Evolutionary conservation across 306 rosid genomes (phyloP), one percentile per base, ranked within the genome.

Genomic region (Carpinus fangiana): DNA sequence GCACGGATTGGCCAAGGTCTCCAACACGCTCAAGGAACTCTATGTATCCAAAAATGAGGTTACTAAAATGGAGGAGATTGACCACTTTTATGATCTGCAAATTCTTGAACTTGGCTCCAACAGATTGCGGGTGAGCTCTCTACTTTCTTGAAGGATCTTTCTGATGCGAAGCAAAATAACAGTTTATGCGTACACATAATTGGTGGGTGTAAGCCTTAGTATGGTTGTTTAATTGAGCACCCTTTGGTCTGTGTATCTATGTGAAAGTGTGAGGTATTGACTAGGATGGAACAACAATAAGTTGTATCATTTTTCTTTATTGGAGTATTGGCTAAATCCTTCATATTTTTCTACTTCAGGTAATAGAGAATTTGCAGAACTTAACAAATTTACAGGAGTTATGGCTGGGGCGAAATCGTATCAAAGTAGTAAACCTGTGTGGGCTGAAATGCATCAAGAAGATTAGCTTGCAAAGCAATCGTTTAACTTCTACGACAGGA

Each of bases 401-500:
- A 16, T 96, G 99, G 98, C 90, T 91, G 72, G 99, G 99, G 16
- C 93, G 94, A 38, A 96, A 96, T 78, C 90, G 99, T 52, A 90
- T 93, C 70, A 96, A 96, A 82, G 78, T 61, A 56, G 89, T 96
- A 12, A 89, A 93, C 81, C 82, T 96, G 55, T 96, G 96, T 73
- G 98, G 98, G 72, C 83, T 93, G 72, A 85, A 84, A 78, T 89
- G 87, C 79, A 89, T 96, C 72, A 85, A 89, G 90, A 91, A 91
- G 89, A 89, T 96, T 85, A 96, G 97, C 88, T 78, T 96, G 90
- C 99, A 93, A 69, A 96, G 99, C 88, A 96, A 96, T 80, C 94
- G 96, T 45, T 82, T 93, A 87, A 96, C 98, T 82, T 85, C 96
- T 4, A 91, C 88, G 92, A 56, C 68, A 46, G 98, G 99, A 77